Percentiles rank a stretch among this genome's conserved stretches.
phyloP scores from a whole-genome alignment of 352 stramenopile species.

The Phytophthora sojae region DNA sequence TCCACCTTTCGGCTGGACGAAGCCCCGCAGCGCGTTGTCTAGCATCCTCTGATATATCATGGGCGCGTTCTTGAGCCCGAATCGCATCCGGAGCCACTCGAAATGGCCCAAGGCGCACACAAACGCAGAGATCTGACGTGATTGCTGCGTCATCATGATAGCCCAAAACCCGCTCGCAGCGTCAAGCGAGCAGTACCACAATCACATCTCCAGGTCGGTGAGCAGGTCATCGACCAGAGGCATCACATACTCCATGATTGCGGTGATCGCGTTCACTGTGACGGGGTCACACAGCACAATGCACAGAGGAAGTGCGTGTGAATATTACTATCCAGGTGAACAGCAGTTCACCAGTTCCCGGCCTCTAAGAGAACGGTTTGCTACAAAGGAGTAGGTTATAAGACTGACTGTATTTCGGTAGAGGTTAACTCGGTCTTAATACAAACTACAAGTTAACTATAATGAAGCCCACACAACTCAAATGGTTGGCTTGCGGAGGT shows the following conservation, averaged over 20 bases:
- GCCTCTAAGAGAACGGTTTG: too few species aligned
- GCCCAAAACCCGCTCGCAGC: not conserved
- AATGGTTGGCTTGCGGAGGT: too few species aligned
- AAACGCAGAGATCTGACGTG: not conserved
- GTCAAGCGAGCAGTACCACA: not conserved
- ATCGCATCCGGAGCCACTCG: not conserved
- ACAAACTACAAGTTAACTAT: too few species aligned
- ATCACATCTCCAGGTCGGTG: not conserved
- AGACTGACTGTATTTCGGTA: too few species aligned
- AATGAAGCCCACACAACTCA: too few species aligned
- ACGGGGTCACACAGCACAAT: too few species aligned
- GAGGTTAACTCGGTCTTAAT: too few species aligned
- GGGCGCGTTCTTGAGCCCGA: not conserved
- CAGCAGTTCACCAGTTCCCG: too few species aligned
- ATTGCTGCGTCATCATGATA: not conserved
- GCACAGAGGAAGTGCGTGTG: too few species aligned
- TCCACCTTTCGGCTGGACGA: not conserved
- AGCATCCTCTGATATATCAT: not conserved
- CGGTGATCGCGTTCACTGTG: not conserved
- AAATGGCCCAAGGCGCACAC: not conserved
- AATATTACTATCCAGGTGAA: too few species aligned
- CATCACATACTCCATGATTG: not conserved
- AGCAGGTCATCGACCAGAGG: not conserved
- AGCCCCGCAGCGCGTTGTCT: not conserved
- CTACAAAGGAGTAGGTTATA: too few species aligned